Conservation (phyloP, 2,329 filamentous ascomycete genomes). For the Sarocladiaceae sp. region DNA sequence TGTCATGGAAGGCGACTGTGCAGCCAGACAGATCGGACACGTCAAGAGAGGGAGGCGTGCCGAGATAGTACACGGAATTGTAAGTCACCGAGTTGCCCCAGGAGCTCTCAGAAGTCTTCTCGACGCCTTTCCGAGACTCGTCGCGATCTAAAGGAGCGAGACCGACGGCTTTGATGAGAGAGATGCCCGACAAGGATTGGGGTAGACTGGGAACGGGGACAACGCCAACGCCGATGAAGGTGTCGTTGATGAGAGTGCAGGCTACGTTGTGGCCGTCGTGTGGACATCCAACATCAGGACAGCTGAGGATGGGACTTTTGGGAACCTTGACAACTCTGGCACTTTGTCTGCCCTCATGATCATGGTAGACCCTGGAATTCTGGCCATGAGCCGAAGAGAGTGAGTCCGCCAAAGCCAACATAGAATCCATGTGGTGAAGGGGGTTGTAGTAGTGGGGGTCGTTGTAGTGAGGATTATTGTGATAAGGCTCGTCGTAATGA, state of each 20-base stretch:
- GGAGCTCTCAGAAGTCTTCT: not conserved
- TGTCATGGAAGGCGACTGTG: not conserved
- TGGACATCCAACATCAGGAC: not conserved
- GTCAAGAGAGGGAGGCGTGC: not conserved
- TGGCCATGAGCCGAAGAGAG: no score
- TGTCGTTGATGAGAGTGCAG: not conserved
- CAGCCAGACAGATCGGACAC: not conserved
- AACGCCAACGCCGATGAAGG: not conserved
- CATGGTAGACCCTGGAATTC: no score
- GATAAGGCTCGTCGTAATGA: no score
- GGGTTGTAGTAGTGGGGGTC: no score
- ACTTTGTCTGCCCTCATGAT: no score
- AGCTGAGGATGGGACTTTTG: no score
- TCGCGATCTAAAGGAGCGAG: not conserved
- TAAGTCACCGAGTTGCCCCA: not conserved
- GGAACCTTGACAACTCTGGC: no score
- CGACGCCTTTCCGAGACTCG: not conserved
- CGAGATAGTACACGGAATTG: not conserved
- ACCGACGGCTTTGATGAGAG: not conserved
- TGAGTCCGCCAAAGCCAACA: no score
- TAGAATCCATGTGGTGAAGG: no score
- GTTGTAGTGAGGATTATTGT: no score
- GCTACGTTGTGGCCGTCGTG: not conserved
- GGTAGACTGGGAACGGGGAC: not conserved
- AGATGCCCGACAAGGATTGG: not conserved